phyloP scores from a whole-genome alignment of 2,329 filamentous ascomycete genomes.

The Diplocarpon rosae region DNA sequence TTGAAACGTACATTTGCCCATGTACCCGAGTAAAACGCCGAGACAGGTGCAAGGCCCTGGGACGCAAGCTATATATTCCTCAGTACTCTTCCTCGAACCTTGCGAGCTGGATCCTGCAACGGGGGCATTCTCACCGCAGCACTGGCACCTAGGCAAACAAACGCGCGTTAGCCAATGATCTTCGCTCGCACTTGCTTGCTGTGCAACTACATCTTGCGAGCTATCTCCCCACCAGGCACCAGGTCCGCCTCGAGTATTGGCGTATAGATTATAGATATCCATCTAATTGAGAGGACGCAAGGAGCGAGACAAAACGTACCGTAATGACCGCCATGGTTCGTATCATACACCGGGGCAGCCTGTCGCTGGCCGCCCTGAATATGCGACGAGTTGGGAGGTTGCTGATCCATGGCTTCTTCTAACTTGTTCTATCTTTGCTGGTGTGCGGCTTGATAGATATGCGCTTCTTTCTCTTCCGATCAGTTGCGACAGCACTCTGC shows the following conservation, averaged over 20 bases:
- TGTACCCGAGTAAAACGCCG: conserved; percentile 84
- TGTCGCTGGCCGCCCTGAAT: conserved; percentile 41
- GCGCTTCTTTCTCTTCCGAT: no score
- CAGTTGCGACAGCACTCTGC: no score
- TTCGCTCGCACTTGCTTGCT: conserved; percentile 4
- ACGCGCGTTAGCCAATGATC: conserved; percentile 20
- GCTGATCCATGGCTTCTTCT: not conserved
- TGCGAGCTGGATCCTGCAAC: no score
- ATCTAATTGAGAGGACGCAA: not conserved
- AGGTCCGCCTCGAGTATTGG: not conserved
- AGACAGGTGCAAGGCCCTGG: conserved; percentile 75
- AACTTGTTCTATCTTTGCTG: not conserved
- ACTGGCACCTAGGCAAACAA: conserved; percentile 45
- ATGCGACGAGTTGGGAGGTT: conserved; percentile 40
- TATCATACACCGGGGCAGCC: conserved; percentile 58
- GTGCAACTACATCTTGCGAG: not conserved
- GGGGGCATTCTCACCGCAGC: conserved; percentile 42
- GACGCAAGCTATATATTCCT: conserved; percentile 56
- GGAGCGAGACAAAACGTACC: conserved; percentile 39
- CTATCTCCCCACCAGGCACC: not conserved
- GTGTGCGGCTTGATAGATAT: no score
- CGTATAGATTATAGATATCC: not conserved
- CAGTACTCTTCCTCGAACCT: no score
- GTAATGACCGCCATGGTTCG: conserved; percentile 65
- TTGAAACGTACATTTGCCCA: conserved; percentile 74